Base-by-base conservation (phyloP, 225 moss, liverwort and hornwort genomes). In the Sphagnum contortum region DNA sequence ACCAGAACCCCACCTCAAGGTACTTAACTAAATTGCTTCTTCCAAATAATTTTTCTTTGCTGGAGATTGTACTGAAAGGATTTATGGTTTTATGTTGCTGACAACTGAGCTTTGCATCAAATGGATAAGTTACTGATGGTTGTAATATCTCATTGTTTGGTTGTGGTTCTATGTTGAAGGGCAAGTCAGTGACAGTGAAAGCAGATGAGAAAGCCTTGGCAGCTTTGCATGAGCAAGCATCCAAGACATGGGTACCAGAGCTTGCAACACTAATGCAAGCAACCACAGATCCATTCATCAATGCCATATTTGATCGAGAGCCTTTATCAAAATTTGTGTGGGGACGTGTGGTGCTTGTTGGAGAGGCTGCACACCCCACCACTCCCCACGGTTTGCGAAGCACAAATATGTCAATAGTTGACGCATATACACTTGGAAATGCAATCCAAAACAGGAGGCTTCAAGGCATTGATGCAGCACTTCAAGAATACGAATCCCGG, bases 341-440 rank as follows among this genome's bases (percentile, higher is more conserved):
- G 80, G 84, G 72, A 52, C 83, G 80, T 3, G 86, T 95, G 46
- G 89, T 77, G 14, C 59, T 95, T 68, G 84, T 89, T 4, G 94
- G 94, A 49, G 91, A 95, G n/a, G 94, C 94, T 9, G 91, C 94
- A 3, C 94, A 95, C 67, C 89, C 91, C 0, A 88, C 91, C 0
- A 76, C 76, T 3, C 91, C 88, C 11, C 94, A 95, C 58, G 89
- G 83, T 51, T 62, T 86, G 13, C 80, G 94, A 12, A 84, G 82
- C 73, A 86, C 89, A 65, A 95, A 95, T 75, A 91, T 95, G 94
- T 81, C 91, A 9, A 81, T 95, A 13, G 48, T 50, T 3, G 94
- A 95, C 59, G 89, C 91, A 0, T 44, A 62, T 9, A 74, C 50
- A 57, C 66, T 94, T 29, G 91, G 94, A 46, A 81, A 77, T 57